These are phyloP conservation scores for Straminergon stramineum DNA, from an alignment of 225 moss, liverwort and hornwort genomes.

Conservation along the genomic window DNA sequence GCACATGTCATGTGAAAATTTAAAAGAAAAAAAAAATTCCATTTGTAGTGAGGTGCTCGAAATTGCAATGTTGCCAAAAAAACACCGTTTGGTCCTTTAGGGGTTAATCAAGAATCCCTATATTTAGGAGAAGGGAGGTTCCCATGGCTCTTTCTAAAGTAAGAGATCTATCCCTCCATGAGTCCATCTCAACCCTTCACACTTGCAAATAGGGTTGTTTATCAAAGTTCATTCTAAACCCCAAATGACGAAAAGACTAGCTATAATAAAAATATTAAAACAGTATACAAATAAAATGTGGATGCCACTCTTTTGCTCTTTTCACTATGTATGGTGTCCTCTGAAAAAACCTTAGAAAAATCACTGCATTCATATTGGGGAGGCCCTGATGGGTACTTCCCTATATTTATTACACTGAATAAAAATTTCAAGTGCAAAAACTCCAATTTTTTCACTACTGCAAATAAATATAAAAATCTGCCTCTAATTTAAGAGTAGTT, in stretches of 20 bases:
- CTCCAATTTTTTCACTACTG: background rate
- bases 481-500: background rate
- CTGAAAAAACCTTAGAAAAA: background rate
- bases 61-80: too few species aligned
- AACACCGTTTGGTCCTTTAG: too few species aligned
- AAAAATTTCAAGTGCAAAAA: background rate
- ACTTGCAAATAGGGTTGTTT: accelerated
- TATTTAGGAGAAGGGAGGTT: accelerated
- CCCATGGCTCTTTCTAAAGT: accelerated
- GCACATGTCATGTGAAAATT: too few species aligned
- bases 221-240: too few species aligned
- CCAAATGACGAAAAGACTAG: background rate
- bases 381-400: background rate
- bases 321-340: accelerated
- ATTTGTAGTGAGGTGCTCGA: too few species aligned
- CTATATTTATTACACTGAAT: background rate
- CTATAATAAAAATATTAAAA: background rate
- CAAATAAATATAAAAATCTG: background rate
- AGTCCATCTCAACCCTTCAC: background rate
- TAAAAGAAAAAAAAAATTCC: too few species aligned
- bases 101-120: background rate
- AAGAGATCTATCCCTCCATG: accelerated
- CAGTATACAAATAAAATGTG: background rate
- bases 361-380: accelerated
- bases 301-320: background rate